Base-by-base conservation (phyloP, 2,329 filamentous ascomycete species). In the Conoideocrella luteorostrata region DNA sequence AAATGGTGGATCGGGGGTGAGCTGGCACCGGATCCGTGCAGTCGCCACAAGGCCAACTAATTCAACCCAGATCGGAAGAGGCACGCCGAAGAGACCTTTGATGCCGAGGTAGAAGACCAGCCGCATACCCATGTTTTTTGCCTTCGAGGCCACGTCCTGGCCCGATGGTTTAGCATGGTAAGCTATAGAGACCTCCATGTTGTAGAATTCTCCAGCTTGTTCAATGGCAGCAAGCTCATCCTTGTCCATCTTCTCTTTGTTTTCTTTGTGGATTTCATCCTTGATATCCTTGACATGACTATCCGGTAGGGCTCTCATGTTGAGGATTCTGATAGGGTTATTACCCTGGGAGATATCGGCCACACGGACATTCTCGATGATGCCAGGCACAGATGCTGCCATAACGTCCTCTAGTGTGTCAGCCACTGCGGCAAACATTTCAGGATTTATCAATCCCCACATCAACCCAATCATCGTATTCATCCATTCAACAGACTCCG, bases 81-180 rank as follows among this genome's bases (percentile, higher is more conserved):
- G 89, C 0, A 95, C 82, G 22, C 90, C 90, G 53, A 96, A 93
- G 5, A 96, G 72, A 0, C 90, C 90, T 58, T 86, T 88, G 58
- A 95, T 71, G 45, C 93, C 93, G 1, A 97, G 76, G 52, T 96
- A 97, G 62, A 98, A 97, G 7, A 96, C 80, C 12, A 97, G 67
- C 56, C 94, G 86, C 88, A 96, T 95, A 57, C 95, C 90, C 88
- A 96, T 95, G 61, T 96, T 97, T 52, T 85, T 80, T 5, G 89
- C 88, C 64, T 90, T 93, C 36, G 86, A 84, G 3, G 86, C 84
- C 12, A 88, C 75, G 38, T 82, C 78, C 46, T 72, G 71, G 5
- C 78, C 75, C 3, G 78, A 83, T 11, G 89, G 89, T 59, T 84
- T 81, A 9, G 91, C 88, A 57, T 96, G 89, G 61, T 96, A 96